These are phyloP conservation scores for Mortierella sp. DNA, from an alignment of 371 early-diverging fungal genomes.

Conservation along the genomic window DNA sequence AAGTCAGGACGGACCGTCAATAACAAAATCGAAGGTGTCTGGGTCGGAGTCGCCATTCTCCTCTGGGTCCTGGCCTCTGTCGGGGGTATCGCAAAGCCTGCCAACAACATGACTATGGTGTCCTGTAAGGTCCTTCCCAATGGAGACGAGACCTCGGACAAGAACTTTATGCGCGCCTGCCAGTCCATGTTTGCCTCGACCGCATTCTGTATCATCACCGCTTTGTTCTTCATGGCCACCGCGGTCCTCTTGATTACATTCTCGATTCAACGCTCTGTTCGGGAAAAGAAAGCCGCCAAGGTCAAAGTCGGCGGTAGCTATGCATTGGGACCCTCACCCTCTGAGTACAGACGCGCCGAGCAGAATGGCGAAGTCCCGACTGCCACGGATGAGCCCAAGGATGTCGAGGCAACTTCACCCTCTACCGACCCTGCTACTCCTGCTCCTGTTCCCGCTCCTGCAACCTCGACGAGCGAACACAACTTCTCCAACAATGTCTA, in stretches of 20 bases:
- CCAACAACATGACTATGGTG: slow-evolving; percentile 39
- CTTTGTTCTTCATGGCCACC: slow-evolving; percentile 35
- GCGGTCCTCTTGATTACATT: slow-evolving; percentile 28
- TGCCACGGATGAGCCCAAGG: slow-evolving; percentile 24
- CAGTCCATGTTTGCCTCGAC: slow-evolving; percentile 56
- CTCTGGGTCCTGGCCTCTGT: slow-evolving; percentile 47
- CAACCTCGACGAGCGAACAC: slow-evolving; percentile 8
- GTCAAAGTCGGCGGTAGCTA: slow-evolving; percentile 41
- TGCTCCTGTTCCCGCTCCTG: slow-evolving; percentile 11
- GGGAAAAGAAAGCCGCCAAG: slow-evolving; percentile 28
- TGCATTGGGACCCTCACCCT: slow-evolving; percentile 29
- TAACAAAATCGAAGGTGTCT: slow-evolving; percentile 39
- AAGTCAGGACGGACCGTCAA: slow-evolving; percentile 48
- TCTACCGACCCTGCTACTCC: slow-evolving; percentile 19
- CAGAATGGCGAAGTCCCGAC: slow-evolving; percentile 14
- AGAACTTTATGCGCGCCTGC: slow-evolving; percentile 51
- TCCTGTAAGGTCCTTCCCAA: slow-evolving; percentile 49
- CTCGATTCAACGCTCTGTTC: slow-evolving; percentile 22
- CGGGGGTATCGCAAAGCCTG: slow-evolving; percentile 55
- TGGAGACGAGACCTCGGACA: slow-evolving; percentile 37
- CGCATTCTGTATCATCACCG: slow-evolving; percentile 42
- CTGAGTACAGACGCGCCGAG: slow-evolving; percentile 33
- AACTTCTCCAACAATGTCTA: slow-evolving; percentile 42
- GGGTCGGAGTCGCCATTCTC: slow-evolving; percentile 42
- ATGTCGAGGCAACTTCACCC: slow-evolving; percentile 32